phyloP scores from a whole-genome alignment of 257 asterid species.

The Rubia yunnanensis region DNA sequence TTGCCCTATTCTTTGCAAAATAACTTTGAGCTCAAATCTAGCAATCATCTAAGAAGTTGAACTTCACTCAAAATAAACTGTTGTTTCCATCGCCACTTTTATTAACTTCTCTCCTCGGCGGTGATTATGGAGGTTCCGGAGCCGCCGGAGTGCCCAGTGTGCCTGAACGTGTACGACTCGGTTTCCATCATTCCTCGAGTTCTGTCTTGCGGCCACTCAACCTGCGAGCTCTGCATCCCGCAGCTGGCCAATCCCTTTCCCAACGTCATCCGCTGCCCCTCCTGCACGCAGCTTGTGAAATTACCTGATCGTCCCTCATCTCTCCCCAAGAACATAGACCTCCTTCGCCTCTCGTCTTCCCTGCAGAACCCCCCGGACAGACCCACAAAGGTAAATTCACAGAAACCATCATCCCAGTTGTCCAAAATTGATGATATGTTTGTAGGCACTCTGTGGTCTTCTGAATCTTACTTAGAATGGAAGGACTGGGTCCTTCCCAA shows the following conservation, averaged over 20 bases:
- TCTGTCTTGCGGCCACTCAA: constrained; percentile 84
- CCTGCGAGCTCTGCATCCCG: constrained; percentile 63
- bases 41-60: too few relatives aligned
- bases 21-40: too few relatives aligned
- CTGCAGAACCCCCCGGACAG: constrained; percentile 21
- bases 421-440: constrained; percentile 14
- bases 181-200: constrained; percentile 61
- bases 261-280: constrained; percentile 65
- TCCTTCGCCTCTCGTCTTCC: constrained; percentile 51
- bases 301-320: constrained; percentile 43
- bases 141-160: constrained; percentile 94
- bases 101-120: background rate
- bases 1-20: too few relatives aligned
- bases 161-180: constrained; percentile 59
- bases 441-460: constrained; percentile 40
- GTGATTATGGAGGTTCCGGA: constrained; percentile 51
- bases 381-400: constrained; percentile 28
- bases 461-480: constrained; percentile 56
- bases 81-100: background rate
- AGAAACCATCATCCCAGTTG: constrained; percentile 12
- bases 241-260: constrained; percentile 73
- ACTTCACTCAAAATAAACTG: background rate
- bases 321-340: constrained; percentile 91
- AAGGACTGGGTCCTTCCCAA: constrained; percentile 57
- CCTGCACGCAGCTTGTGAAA: constrained; percentile 66